Evolutionary conservation across 768 basidiomycete species (phyloP).

Genomic region (Hebeloma cylindrosporum): DNA sequence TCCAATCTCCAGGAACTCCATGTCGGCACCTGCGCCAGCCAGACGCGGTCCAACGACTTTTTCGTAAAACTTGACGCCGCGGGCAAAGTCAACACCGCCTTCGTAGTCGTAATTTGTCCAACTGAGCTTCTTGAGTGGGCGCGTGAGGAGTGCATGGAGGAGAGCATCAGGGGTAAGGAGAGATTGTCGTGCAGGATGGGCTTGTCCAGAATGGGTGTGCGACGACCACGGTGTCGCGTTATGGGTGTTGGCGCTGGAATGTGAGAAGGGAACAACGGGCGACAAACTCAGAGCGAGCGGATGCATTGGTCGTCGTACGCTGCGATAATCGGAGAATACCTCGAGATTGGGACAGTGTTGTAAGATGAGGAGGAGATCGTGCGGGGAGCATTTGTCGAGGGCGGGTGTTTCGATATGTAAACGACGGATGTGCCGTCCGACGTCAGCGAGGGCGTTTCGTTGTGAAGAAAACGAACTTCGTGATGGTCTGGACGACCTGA

Average conservation of each 20-base stretch:
- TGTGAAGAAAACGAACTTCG: slow-evolving; percentile 36
- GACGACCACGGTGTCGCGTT: background rate
- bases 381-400: slow-evolving; percentile 63
- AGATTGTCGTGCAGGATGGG: too few relatives aligned
- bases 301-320: slow-evolving; percentile 48
- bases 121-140: slow-evolving; percentile 58
- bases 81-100: slow-evolving; percentile 22
- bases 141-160: slow-evolving; percentile 48
- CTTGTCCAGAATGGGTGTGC: background rate
- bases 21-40: slow-evolving; percentile 46
- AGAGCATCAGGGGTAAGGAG: slow-evolving; percentile 42
- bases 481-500: too few relatives aligned
- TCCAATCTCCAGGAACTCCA: slow-evolving; percentile 70
- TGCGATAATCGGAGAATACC: slow-evolving; percentile 64
- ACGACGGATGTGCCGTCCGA: slow-evolving; percentile 45
- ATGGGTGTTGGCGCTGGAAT: slow-evolving; percentile 23
- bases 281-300: slow-evolving; percentile 18
- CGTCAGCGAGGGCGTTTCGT: slow-evolving; percentile 34
- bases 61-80: slow-evolving; percentile 52
- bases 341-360: slow-evolving; percentile 60
- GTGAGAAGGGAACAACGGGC: slow-evolving; percentile 23
- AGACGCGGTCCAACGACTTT: slow-evolving; percentile 58
- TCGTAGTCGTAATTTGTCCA: slow-evolving; percentile 70
- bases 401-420: slow-evolving; percentile 71
- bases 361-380: slow-evolving; percentile 66